Percentiles rank a stretch among this genome's conserved stretches.
Evolutionary conservation across 2,329 filamentous ascomycete genomes (phyloP).

Genomic region (Aspergillus persii): DNA sequence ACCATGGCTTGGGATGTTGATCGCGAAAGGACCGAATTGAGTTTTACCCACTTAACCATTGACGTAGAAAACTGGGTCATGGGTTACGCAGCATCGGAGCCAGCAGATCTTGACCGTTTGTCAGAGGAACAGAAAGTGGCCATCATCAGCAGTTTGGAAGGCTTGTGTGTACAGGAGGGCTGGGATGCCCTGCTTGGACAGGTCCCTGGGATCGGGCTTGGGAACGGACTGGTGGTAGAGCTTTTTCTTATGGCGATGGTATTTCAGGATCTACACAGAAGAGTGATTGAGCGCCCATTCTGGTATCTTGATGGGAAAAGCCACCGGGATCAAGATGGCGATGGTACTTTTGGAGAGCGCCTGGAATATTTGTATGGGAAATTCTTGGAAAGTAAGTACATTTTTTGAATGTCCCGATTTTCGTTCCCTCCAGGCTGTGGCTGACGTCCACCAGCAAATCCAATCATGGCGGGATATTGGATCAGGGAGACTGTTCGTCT

Average conservation of each 20-base stretch:
- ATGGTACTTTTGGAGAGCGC: not conserved
- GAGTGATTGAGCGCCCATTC: not conserved
- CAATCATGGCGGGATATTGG: not conserved
- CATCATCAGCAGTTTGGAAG: not conserved
- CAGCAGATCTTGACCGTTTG: not conserved
- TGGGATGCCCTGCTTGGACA: not conserved
- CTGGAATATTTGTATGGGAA: not conserved
- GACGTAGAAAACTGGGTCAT: not conserved
- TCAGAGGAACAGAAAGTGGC: not conserved
- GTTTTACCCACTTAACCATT: not conserved
- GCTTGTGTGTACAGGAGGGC: not conserved
- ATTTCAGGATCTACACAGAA: not conserved
- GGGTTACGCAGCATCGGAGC: not conserved
- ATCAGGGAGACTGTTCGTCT: not conserved
- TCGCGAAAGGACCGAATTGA: not conserved
- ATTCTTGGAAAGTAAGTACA: not conserved
- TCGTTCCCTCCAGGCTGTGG: not conserved
- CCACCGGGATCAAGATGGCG: not conserved
- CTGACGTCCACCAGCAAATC: not conserved
- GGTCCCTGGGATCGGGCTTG: not conserved
- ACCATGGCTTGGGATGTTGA: not conserved
- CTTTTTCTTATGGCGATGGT: not conserved
- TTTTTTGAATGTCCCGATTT: too few species aligned
- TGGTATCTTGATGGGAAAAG: slow-evolving; percentile 2
- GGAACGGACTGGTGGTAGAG: not conserved